phyloP scores from a whole-genome alignment of 768 basidiomycete genomes.

The Suillus lakei region DNA sequence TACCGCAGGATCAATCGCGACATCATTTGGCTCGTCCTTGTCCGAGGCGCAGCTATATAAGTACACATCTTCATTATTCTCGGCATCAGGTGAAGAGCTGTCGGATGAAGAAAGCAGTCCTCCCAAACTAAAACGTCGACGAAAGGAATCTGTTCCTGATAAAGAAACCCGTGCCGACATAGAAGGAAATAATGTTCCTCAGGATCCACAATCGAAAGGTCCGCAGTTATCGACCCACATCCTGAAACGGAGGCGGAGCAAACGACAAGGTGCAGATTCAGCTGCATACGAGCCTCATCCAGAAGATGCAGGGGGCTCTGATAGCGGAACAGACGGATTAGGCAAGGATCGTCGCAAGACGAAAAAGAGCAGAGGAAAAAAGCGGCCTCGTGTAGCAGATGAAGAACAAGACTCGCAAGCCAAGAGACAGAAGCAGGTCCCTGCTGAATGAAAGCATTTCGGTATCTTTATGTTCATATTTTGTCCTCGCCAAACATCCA shows the following conservation, averaged over 20 bases:
- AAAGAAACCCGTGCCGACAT: not conserved
- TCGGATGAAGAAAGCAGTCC: conserved; percentile 16
- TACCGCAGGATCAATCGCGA: conserved; percentile 23
- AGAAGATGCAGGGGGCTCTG: conserved; percentile 29
- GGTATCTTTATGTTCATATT: conserved; percentile 13
- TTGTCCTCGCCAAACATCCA: not conserved
- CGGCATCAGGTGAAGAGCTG: conserved; percentile 32
- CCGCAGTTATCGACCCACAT: conserved; percentile 2
- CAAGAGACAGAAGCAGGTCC: conserved; percentile 11
- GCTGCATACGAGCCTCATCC: conserved; percentile 43
- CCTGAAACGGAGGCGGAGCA: conserved; percentile 23
- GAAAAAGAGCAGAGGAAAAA: conserved; percentile 11
- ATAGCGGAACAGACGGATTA: conserved; percentile 24
- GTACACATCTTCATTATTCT: conserved; percentile 27
- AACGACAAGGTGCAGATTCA: conserved; percentile 38
- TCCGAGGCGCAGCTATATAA: conserved; percentile 22
- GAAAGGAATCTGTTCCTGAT: conserved; percentile 21
- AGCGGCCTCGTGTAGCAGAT: conserved; percentile 10
- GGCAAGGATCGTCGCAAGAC: conserved; percentile 16
- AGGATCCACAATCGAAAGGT: not conserved
- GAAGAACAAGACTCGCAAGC: conserved; percentile 4
- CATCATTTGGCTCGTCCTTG: conserved; percentile 18
- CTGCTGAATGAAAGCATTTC: conserved; percentile 6
- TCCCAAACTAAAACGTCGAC: conserved; percentile 13
- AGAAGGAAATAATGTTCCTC: not conserved